Evolutionary conservation across 2,329 filamentous ascomycete genomes (phyloP).

Genomic region (Periglandula ipomoeae): DNA sequence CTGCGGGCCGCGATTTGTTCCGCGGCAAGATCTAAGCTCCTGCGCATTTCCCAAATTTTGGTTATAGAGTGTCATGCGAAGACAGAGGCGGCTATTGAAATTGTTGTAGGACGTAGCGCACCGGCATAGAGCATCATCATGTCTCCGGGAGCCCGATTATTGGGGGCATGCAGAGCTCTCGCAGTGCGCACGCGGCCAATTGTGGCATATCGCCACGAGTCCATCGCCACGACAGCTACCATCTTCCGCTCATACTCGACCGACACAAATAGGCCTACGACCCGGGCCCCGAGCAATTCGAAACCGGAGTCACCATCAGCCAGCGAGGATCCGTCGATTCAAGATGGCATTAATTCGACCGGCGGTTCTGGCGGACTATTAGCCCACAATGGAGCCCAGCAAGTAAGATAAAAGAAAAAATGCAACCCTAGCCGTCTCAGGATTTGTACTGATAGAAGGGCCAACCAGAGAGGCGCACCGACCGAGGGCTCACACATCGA

Average conservation of each 20-base stretch:
- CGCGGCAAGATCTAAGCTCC: constrained; percentile 6
- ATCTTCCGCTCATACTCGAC: constrained; percentile 21
- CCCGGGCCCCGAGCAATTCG: background rate
- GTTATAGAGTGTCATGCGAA: constrained; percentile 4
- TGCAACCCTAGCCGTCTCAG: background rate
- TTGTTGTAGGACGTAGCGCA: constrained; percentile 1
- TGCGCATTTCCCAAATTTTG: constrained; percentile 5
- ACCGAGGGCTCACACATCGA: constrained; percentile 11
- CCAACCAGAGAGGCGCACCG: background rate
- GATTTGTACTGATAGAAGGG: constrained; percentile 1
- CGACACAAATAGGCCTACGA: constrained; percentile 15
- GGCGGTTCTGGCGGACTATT: background rate
- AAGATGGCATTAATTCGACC: background rate
- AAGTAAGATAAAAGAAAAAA: constrained; percentile 2
- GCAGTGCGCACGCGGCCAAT: constrained; percentile 19
- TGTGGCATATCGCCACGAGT: constrained; percentile 15
- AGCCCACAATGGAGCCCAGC: background rate
- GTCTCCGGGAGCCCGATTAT: constrained; percentile 24
- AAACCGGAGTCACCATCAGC: background rate
- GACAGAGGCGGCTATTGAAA: background rate
- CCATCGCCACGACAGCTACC: constrained; percentile 13
- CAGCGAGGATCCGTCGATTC: background rate
- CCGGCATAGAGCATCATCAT: constrained; percentile 17
- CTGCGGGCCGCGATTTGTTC: constrained; percentile 14
- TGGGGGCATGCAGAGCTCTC: constrained; percentile 25